A percentile compares a stretch with the other conserved stretches of the same genome.
These are phyloP conservation scores for Triangularia verruculosa DNA, from an alignment of 2,329 filamentous ascomycete genomes.

Conservation along the genomic window DNA sequence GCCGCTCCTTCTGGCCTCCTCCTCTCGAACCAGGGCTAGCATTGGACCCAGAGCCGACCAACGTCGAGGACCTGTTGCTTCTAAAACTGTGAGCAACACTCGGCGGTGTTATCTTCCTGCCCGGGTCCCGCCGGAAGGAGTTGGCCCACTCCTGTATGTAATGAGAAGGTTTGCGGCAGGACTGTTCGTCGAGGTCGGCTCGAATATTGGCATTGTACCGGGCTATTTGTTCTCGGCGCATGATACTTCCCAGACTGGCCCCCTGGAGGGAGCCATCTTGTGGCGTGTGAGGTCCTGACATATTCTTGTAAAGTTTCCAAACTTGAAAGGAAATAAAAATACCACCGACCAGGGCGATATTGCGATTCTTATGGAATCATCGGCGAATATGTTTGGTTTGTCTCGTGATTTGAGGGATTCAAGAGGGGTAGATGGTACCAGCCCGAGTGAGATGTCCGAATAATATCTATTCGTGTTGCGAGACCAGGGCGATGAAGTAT, in stretches of 20 bases:
- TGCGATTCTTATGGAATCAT: too few species aligned
- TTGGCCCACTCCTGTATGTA: constrained; percentile 47
- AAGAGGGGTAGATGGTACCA: neutral
- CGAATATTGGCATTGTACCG: too few species aligned
- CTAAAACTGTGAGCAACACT: constrained; percentile 16
- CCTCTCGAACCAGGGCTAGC: constrained; percentile 6
- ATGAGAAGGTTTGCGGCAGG: constrained; percentile 36
- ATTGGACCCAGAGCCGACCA: neutral
- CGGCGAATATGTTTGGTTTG: too few species aligned
- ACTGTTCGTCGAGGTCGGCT: too few species aligned
- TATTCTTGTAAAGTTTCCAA: too few species aligned
- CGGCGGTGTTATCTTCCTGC: constrained; percentile 45
- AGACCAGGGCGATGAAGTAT: neutral
- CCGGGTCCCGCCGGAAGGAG: constrained; percentile 62
- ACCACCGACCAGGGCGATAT: too few species aligned
- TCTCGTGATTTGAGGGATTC: neutral
- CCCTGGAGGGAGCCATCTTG: too few species aligned
- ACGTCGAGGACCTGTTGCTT: constrained; percentile 7
- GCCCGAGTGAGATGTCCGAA: neutral
- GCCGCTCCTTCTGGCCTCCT: constrained; percentile 29
- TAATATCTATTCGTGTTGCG: neutral
- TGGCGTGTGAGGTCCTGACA: too few species aligned
- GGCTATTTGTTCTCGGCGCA: constrained; percentile 41
- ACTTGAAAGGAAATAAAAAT: too few species aligned
- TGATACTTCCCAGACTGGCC: constrained; percentile 47